Percentiles rank a stretch among this genome's conserved stretches.
phyloP scores from a whole-genome alignment of 352 stramenopile species.

The Pythium biforme region DNA sequence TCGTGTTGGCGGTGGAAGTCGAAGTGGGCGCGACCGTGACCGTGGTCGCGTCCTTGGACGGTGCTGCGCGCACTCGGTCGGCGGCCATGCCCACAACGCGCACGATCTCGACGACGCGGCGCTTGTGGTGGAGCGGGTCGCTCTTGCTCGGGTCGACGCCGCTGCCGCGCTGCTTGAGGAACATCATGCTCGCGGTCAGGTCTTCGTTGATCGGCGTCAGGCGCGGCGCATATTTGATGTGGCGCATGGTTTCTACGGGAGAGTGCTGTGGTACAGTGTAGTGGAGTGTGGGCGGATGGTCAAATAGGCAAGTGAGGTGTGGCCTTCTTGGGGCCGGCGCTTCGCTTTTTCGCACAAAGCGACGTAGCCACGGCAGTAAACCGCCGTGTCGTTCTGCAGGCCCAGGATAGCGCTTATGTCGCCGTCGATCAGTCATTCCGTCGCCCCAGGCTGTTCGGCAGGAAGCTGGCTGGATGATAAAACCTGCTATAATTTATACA shows the following conservation, averaged over 20 bases:
- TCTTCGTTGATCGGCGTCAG: slow-evolving; percentile 60
- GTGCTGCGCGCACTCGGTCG: not conserved
- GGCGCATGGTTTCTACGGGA: slow-evolving; percentile 26
- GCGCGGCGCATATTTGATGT: slow-evolving; percentile 50
- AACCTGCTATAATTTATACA: slow-evolving; percentile 4
- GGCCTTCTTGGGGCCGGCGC: not conserved
- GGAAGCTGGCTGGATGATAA: slow-evolving; percentile 5
- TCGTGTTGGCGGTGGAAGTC: no score
- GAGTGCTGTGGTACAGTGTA: not conserved
- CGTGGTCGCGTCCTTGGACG: not conserved
- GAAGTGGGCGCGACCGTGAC: not conserved
- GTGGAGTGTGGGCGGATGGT: no score
- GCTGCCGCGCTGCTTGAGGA: slow-evolving; percentile 14
- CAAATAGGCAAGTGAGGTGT: slow-evolving; percentile 13
- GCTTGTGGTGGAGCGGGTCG: slow-evolving; percentile 13
- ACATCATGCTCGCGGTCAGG: slow-evolving; percentile 42
- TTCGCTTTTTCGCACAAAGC: not conserved
- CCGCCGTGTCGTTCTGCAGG: no score
- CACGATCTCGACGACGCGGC: slow-evolving; percentile 16
- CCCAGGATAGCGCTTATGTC: not conserved
- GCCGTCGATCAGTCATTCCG: slow-evolving; percentile 2
- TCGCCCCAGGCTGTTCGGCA: not conserved
- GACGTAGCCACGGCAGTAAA: no score
- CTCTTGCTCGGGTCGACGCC: slow-evolving; percentile 8
- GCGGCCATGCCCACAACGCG: not conserved